A percentile compares a stretch with the other conserved stretches of the same genome.
Evolutionary conservation across 192 early-diverging fungal species (phyloP).

Genomic region (Backusella mclennaniae): DNA sequence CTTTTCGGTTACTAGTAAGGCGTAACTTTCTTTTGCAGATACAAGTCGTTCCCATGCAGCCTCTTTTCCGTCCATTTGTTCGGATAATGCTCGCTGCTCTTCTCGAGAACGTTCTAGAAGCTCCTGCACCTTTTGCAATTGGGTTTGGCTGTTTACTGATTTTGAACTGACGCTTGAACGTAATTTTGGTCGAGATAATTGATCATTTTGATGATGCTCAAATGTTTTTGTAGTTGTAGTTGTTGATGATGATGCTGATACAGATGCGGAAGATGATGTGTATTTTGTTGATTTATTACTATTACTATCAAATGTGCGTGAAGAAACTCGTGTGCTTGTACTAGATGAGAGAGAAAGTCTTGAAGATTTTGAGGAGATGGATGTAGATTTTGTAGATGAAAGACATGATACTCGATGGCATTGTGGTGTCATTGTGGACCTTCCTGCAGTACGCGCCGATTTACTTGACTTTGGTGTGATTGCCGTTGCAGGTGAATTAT

Average conservation of each 20-base stretch:
- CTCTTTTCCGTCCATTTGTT: constrained; percentile 23
- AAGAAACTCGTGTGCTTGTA: background rate
- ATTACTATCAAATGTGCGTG: background rate
- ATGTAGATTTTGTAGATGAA: background rate
- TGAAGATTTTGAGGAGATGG: background rate
- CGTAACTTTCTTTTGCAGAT: constrained; percentile 30
- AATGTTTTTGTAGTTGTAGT: background rate
- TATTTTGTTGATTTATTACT: background rate
- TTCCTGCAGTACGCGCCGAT: background rate
- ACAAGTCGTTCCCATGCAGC: constrained; percentile 25
- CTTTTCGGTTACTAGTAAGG: constrained; percentile 21
- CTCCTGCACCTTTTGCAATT: constrained; percentile 4
- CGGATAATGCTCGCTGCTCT: constrained; percentile 9
- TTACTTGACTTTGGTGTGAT: constrained; percentile 1
- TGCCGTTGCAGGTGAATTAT: background rate
- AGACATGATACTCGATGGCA: background rate
- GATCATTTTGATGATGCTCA: background rate
- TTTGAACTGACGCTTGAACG: background rate
- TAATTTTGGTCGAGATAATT: background rate
- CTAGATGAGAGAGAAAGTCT: background rate
- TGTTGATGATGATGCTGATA: background rate
- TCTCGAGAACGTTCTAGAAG: constrained; percentile 20
- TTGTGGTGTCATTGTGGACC: background rate
- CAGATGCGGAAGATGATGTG: background rate
- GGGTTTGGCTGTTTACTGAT: background rate